These are phyloP conservation scores for Xylariales sp. DNA, from an alignment of 2,329 filamentous ascomycete genomes.

Conservation along the genomic window DNA sequence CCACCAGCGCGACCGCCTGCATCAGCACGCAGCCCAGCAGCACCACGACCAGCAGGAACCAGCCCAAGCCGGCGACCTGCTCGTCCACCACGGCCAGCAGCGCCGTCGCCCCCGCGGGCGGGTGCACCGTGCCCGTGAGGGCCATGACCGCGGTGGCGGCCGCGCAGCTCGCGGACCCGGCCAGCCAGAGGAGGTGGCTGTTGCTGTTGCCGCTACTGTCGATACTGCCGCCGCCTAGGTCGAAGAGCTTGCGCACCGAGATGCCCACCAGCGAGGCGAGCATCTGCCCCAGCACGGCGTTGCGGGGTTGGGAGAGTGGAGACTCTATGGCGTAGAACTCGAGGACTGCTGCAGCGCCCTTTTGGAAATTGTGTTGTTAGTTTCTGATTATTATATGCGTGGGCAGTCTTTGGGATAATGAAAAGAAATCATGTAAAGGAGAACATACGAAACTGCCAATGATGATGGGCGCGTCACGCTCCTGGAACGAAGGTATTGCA, in stretches of 20 bases:
- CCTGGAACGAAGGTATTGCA: conserved; percentile 48
- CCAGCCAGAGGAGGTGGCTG: conserved; percentile 59
- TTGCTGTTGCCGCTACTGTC: too few species aligned
- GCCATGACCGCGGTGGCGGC: conserved; percentile 61
- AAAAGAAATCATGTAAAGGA: not conserved
- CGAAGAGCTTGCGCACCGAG: conserved; percentile 61
- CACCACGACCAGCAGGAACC: conserved; percentile 62
- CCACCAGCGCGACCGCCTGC: conserved; percentile 54
- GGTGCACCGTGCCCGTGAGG: conserved; percentile 68
- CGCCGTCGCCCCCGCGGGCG: conserved; percentile 71
- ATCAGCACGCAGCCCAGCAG: conserved; percentile 58
- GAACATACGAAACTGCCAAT: conserved; percentile 65
- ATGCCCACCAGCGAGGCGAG: conserved; percentile 59
- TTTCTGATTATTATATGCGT: conserved; percentile 2
- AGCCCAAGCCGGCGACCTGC: conserved; percentile 54
- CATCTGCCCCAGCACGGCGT: conserved; percentile 63
- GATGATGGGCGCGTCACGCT: conserved; percentile 53
- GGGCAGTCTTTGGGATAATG: not conserved
- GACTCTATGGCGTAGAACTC: conserved; percentile 69
- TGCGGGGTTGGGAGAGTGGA: conserved; percentile 69
- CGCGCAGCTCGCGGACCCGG: conserved; percentile 61
- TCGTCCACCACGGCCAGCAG: conserved; percentile 61
- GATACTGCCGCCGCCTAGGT: conserved; percentile 40
- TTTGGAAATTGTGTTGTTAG: too few species aligned
- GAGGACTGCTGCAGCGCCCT: conserved; percentile 74